Base-by-base conservation (phyloP, 768 basidiomycete genomes). In the Termitomyces sp. region DNA sequence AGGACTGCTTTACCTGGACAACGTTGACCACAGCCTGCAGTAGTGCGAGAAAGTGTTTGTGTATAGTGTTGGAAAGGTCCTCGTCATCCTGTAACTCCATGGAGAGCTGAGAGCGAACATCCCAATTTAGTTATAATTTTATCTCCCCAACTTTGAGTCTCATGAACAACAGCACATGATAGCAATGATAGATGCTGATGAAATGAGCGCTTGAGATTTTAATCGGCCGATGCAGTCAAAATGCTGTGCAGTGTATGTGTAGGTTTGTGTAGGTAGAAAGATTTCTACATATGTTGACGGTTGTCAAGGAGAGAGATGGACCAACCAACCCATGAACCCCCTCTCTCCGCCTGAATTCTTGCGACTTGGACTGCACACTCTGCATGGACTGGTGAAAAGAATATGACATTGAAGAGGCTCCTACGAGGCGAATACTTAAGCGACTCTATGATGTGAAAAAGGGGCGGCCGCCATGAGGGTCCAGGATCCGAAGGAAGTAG, bases 401-500 rank as follows among this genome's bases (percentile, higher is more conserved):
- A 19, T 27, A 6, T 14, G 23, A 17, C 14, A 41, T 29, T 8
- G 5, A 23, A 23, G 40, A 32, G 31, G 9, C 21, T 11, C 17
- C 49, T 50, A 27, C 25, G n/a, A 10, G 10, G n/a, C 25, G 35
- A n/a, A 12, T 23, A n/a, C n/a, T n/a, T n/a, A 25, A 8, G 16
- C 16, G 32, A 23, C 48, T 25, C 8, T n/a, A 44, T 27, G 17
- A 31, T 21, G 51, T 9, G 41, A 29, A 23, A n/a, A 54, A 34
- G 3, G 25, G n/a, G 29, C 32, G 52, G 56, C 12, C 29, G 52
- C 54, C 54, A 35, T 42, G 42, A 40, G 37, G 46, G n/a, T 21
- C 34, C 34, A 25, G 32, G 56, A 61, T 51, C 49, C 50, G 49
- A 51, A 62, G 45, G 63, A 69, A 53, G 61, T 65, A 64, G 63